A percentile compares a stretch with the other conserved stretches of the same genome.
Evolutionary conservation across 371 early-diverging fungal species (phyloP).

Genomic region (Blakeslea trispora): DNA sequence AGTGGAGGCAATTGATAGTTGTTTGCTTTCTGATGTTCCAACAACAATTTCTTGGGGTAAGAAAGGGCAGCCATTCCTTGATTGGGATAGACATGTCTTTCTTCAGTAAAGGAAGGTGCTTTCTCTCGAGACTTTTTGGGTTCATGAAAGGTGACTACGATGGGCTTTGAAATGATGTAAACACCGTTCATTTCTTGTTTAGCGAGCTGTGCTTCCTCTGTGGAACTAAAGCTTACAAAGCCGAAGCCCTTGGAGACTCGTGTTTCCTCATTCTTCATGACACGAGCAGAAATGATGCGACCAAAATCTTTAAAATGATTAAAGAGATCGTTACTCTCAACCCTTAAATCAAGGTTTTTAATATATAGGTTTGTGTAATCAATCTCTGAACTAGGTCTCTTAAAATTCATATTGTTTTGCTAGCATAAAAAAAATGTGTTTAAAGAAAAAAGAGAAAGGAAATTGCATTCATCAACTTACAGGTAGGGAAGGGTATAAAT

Average conservation of each 20-base stretch:
- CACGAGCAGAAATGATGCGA: constrained; percentile 53
- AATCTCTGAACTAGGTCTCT: not conserved
- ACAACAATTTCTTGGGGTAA: not conserved
- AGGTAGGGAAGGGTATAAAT: too few relatives aligned
- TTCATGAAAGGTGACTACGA: constrained; percentile 50
- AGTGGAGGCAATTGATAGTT: not conserved
- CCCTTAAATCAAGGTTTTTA: constrained; percentile 53
- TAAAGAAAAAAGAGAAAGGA: not conserved
- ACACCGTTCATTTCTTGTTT: constrained; percentile 42
- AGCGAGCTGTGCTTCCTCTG: constrained; percentile 45
- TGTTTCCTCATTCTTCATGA: constrained; percentile 48
- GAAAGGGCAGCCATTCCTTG: not conserved
- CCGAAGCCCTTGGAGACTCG: constrained; percentile 53
- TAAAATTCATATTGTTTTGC: too few relatives aligned
- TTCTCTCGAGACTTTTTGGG: constrained; percentile 42
- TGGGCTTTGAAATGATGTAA: constrained; percentile 37
- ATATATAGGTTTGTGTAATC: constrained; percentile 56
- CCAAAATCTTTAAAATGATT: constrained; percentile 51
- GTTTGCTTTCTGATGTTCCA: not conserved
- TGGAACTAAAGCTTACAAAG: constrained; percentile 48
- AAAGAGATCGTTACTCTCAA: constrained; percentile 50
- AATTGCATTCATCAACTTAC: too few relatives aligned
- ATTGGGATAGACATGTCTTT: not conserved
- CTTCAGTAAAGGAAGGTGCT: not conserved
- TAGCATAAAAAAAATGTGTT: not conserved